Evolutionary conservation across 768 basidiomycete genomes (phyloP).

Genomic region (Harrya chromipes): DNA sequence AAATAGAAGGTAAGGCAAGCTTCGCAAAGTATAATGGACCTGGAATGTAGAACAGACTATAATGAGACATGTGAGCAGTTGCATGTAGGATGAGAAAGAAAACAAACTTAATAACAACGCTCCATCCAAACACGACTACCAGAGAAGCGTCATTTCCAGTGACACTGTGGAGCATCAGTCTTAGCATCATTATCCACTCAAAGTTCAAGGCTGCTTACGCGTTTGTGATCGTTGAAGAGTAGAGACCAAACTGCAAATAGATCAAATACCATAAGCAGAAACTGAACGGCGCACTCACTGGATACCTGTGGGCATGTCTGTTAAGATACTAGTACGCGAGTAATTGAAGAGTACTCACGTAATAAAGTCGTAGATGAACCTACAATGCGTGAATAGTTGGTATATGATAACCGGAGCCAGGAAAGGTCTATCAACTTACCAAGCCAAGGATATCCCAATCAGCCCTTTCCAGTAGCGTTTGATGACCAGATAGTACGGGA

Average conservation of each 20-base stretch:
- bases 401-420: neutral
- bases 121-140: slow-evolving; percentile 75
- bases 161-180: slow-evolving; percentile 40
- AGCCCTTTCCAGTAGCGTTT: slow-evolving; percentile 79
- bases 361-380: slow-evolving; percentile 83
- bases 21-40: slow-evolving; percentile 28
- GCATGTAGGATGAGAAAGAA: neutral
- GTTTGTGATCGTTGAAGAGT: slow-evolving; percentile 72
- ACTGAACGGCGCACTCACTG: slow-evolving; percentile 41
- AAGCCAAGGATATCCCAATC: slow-evolving; percentile 69
- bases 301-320: slow-evolving; percentile 44
- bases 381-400: slow-evolving; percentile 18
- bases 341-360: slow-evolving; percentile 41
- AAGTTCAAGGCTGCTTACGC: slow-evolving; percentile 38
- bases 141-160: slow-evolving; percentile 53
- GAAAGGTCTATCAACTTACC: slow-evolving; percentile 39
- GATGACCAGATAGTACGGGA: slow-evolving; percentile 75
- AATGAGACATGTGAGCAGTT: slow-evolving; percentile 4
- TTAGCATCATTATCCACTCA: neutral
- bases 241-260: slow-evolving; percentile 65
- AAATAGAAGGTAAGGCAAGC: slow-evolving; percentile 7
- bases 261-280: neutral
- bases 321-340: neutral
- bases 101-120: slow-evolving; percentile 75
- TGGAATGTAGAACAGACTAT: slow-evolving; percentile 64